phyloP scores from a whole-genome alignment of 257 asterid species.

The Nicotiana tomentosiformis region DNA sequence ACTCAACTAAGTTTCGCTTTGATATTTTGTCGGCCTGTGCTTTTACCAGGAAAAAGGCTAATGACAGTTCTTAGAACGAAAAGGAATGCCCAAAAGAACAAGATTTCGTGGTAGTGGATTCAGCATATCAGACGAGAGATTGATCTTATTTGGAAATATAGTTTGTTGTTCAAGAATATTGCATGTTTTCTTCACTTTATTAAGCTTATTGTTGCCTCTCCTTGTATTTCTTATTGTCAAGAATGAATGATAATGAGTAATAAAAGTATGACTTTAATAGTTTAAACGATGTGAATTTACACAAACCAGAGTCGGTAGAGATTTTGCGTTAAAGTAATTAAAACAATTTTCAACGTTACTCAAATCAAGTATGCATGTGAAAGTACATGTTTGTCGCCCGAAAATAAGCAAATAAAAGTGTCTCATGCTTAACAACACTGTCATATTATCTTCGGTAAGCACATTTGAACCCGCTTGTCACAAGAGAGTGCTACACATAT shows the following conservation, averaged over 20 bases:
- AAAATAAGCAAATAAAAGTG: not conserved
- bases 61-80: not conserved
- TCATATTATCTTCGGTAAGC: too few species aligned
- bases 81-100: constrained; percentile 14
- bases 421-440: too few species aligned
- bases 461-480: too few species aligned
- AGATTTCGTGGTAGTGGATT: constrained; percentile 14
- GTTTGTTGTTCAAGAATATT: not conserved
- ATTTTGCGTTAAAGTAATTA: too few species aligned
- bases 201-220: not conserved
- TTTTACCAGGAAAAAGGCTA: constrained; percentile 29
- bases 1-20: constrained; percentile 19
- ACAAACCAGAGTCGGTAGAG: not conserved
- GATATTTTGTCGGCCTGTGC: constrained; percentile 26
- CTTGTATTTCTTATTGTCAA: not conserved
- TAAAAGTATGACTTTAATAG: not conserved
- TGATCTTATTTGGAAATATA: not conserved
- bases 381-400: not conserved
- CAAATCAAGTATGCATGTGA: too few species aligned
- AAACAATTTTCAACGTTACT: too few species aligned
- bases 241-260: not conserved
- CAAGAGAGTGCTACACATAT: too few species aligned
- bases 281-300: not conserved
- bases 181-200: not conserved
- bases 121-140: not conserved